Conservation (phyloP, 2,329 filamentous ascomycete species). For the Ceratocystis cacaofunesta region DNA sequence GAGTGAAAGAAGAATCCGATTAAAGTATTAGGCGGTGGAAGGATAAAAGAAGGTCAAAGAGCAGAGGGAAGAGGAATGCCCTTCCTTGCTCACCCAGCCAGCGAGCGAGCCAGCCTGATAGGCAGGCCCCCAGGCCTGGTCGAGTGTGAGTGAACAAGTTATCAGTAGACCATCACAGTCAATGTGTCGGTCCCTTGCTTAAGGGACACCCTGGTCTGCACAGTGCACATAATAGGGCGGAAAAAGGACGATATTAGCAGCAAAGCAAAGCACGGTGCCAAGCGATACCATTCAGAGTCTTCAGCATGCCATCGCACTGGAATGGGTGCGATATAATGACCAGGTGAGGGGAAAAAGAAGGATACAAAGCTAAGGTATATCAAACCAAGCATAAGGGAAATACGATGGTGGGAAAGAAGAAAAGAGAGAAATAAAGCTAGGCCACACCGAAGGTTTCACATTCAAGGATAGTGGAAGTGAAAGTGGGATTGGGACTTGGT, state of each 20-base stretch:
- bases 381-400: neutral
- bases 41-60: slow-evolving; percentile 6
- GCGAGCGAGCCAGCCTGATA: slow-evolving; percentile 7
- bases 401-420: neutral
- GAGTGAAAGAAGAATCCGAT: slow-evolving; percentile 17
- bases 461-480: neutral
- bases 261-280: slow-evolving; percentile 5
- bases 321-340: slow-evolving; percentile 2
- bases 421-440: neutral
- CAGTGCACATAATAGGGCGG: slow-evolving; percentile 9
- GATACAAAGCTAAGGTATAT: neutral
- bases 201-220: slow-evolving; percentile 11
- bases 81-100: slow-evolving; percentile 10
- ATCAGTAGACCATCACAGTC: slow-evolving; percentile 14
- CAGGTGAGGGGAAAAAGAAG: neutral
- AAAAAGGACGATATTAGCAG: slow-evolving; percentile 6
- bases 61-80: slow-evolving; percentile 10
- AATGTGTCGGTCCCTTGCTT: slow-evolving; percentile 13
- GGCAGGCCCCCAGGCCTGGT: slow-evolving; percentile 1
- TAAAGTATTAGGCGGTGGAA: slow-evolving; percentile 12
- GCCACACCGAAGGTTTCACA: neutral
- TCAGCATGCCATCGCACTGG: slow-evolving; percentile 3
- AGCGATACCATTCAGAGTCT: slow-evolving; percentile 2
- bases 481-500: neutral
- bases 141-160: slow-evolving; percentile 3